A percentile compares a stretch with the other conserved stretches of the same genome.
phyloP scores from a whole-genome alignment of 2,329 filamentous ascomycete species.

The Grosmannia huntii region DNA sequence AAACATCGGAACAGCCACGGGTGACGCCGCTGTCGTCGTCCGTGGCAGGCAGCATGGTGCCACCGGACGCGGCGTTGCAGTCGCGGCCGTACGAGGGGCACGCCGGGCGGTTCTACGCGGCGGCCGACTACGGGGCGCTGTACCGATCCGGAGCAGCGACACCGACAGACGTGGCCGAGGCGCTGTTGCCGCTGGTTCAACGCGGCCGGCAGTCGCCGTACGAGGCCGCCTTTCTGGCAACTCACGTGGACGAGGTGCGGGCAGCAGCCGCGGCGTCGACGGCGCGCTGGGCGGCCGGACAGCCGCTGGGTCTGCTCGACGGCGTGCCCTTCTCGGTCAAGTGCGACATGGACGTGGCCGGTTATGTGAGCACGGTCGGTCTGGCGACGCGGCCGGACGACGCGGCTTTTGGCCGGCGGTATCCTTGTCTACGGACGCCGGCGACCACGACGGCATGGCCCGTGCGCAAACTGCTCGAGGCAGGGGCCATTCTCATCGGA shows the following conservation, averaged over 20 bases:
- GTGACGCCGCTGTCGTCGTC: slow-evolving; percentile 10
- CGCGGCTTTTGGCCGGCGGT: slow-evolving; percentile 30
- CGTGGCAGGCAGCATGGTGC: slow-evolving; percentile 19
- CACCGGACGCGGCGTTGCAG: slow-evolving; percentile 28
- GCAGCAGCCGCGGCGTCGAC: slow-evolving; percentile 63
- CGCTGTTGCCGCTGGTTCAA: slow-evolving; percentile 57
- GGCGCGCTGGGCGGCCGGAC: slow-evolving; percentile 54
- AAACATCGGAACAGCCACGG: neutral
- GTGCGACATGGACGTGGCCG: slow-evolving; percentile 62
- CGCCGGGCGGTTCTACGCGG: slow-evolving; percentile 49
- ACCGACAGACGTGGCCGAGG: slow-evolving; percentile 57
- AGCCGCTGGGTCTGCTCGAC: slow-evolving; percentile 57
- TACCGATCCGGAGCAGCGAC: slow-evolving; percentile 60
- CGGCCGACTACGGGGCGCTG: slow-evolving; percentile 63
- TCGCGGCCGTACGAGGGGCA: slow-evolving; percentile 24
- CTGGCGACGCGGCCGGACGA: slow-evolving; percentile 31
- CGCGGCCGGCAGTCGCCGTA: slow-evolving; percentile 45
- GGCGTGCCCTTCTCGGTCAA: slow-evolving; percentile 77
- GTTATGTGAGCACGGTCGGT: slow-evolving; percentile 55
- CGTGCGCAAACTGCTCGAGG: slow-evolving; percentile 56
- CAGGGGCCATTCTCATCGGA: slow-evolving; percentile 62
- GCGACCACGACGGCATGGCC: slow-evolving; percentile 53
- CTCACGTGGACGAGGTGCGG: slow-evolving; percentile 46
- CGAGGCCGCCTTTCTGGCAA: slow-evolving; percentile 60
- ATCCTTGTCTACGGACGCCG: slow-evolving; percentile 34